Evolutionary conservation across 176 grass and related monocot species (phyloP).

Genomic region (Zea luxurians): DNA sequence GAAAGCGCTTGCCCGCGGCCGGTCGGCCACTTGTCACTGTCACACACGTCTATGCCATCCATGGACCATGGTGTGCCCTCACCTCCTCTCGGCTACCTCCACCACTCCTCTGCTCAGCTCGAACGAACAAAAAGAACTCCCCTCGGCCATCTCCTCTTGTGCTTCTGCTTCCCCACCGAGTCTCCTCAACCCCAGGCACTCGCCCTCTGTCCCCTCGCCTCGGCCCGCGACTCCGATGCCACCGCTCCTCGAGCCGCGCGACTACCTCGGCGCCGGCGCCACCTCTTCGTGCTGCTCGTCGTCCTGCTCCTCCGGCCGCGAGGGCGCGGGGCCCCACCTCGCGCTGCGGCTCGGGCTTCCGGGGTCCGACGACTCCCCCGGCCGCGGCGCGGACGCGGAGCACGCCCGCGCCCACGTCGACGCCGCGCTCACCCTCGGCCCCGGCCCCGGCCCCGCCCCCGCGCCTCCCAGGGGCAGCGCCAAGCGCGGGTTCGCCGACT

Average conservation of each 20-base stretch:
- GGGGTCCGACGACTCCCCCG: conserved; percentile 35
- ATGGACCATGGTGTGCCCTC: too few species aligned
- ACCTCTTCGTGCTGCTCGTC: background rate
- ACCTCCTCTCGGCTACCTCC: too few species aligned
- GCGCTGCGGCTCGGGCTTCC: conserved; percentile 57
- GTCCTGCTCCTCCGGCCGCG: background rate
- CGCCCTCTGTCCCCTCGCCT: too few species aligned
- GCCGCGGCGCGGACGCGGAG: conserved; percentile 8
- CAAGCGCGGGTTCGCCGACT: conserved; percentile 50
- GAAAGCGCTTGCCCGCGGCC: conserved; percentile 25
- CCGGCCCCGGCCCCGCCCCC: background rate
- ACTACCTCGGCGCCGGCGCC: conserved; percentile 35
- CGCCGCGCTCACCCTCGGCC: conserved; percentile 47
- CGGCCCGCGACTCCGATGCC: conserved; percentile 22
- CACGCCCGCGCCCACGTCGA: conserved; percentile 22
- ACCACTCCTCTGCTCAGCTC: too few species aligned
- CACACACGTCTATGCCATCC: too few species aligned
- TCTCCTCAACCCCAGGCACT: background rate
- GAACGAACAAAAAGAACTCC: too few species aligned
- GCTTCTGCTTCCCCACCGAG: background rate
- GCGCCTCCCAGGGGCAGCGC: conserved; percentile 29
- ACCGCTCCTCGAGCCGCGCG: conserved; percentile 44
- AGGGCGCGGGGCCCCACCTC: conserved; percentile 35
- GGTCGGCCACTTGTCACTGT: conserved; percentile 23
- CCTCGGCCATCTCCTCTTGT: too few species aligned